Percentiles rank a stretch among this genome's conserved stretches.
phyloP scores from a whole-genome alignment of 805 yeast genomes.

The Candida krabiensis region DNA sequence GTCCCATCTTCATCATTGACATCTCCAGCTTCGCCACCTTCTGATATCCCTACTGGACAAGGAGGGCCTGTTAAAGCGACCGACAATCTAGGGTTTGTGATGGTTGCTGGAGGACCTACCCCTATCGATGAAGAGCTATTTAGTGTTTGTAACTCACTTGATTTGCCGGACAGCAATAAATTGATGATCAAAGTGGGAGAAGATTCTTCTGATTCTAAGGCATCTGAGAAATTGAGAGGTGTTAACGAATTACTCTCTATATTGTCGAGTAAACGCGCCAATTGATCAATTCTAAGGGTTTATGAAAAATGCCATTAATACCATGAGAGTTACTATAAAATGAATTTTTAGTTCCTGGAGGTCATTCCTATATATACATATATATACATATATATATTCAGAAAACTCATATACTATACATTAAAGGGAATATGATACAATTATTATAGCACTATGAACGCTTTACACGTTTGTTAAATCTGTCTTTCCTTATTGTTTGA shows the following conservation, averaged over 20 bases:
- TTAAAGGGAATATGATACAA: neutral
- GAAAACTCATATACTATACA: neutral
- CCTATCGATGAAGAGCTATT: slow-evolving; percentile 70
- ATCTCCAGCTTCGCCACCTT: slow-evolving; percentile 15
- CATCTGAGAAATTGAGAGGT: slow-evolving; percentile 65
- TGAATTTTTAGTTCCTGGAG: too few relatives aligned
- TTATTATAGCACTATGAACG: neutral
- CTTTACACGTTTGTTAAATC: slow-evolving; percentile 3
- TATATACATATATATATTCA: neutral
- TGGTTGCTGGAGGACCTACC: slow-evolving; percentile 65
- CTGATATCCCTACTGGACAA: slow-evolving; percentile 12
- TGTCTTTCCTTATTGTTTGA: slow-evolving; percentile 23
- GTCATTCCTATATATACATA: neutral
- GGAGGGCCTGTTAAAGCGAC: slow-evolving; percentile 4
- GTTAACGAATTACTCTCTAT: slow-evolving; percentile 65
- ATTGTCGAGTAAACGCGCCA: slow-evolving; percentile 37
- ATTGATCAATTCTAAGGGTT: too few relatives aligned
- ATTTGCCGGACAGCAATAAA: slow-evolving; percentile 40
- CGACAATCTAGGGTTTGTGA: slow-evolving; percentile 40
- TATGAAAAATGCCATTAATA: too few relatives aligned
- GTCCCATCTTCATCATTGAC: slow-evolving; percentile 25
- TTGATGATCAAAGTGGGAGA: slow-evolving; percentile 63
- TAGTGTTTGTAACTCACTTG: slow-evolving; percentile 49
- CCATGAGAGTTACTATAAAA: neutral
- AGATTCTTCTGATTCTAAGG: slow-evolving; percentile 37